These are phyloP conservation scores for Tricholoma furcatifolium DNA, from an alignment of 768 basidiomycete genomes.

Conservation along the genomic window DNA sequence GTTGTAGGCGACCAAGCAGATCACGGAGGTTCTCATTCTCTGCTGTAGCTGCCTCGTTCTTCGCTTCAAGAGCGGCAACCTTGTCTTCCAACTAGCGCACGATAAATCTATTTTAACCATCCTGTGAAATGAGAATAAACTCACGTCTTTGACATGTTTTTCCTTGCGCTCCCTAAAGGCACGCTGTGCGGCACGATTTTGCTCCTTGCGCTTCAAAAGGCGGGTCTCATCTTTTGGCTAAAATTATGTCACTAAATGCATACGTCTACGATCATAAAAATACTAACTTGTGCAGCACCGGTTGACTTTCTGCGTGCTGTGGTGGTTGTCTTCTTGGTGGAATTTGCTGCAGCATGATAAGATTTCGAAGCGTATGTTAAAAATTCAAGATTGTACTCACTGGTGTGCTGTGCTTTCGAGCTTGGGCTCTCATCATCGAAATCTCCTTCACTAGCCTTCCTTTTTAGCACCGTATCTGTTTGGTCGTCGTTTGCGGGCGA, in stretches of 20 bases:
- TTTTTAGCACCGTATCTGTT: conserved; percentile 58
- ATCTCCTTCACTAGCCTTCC: conserved; percentile 72
- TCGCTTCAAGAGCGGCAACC: conserved; percentile 81
- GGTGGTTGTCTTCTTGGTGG: conserved; percentile 23
- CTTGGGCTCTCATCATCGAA: conserved; percentile 64
- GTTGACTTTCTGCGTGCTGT: conserved; percentile 35
- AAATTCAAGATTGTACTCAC: conserved; percentile 33
- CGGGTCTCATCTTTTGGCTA: conserved; percentile 68
- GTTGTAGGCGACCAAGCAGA: conserved; percentile 78
- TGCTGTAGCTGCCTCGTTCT: conserved; percentile 65
- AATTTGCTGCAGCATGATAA: conserved; percentile 6
- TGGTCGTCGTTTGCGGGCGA: conserved; percentile 32
- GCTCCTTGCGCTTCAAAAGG: conserved; percentile 88
- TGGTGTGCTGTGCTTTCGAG: conserved; percentile 63
- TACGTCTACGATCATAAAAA: background rate
- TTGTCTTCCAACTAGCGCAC: conserved; percentile 80
- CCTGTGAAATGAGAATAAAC: conserved; percentile 23
- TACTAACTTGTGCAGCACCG: conserved; percentile 27
- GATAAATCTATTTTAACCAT: conserved; percentile 1
- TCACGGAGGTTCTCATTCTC: conserved; percentile 93
- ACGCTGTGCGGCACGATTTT: conserved; percentile 95
- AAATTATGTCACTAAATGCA: conserved; percentile 12
- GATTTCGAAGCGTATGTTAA: background rate
- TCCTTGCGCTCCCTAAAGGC: conserved; percentile 98
- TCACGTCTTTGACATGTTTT: conserved; percentile 93